Conservation (phyloP, 2,329 filamentous ascomycete species). For the Fusarium denticulatum region DNA sequence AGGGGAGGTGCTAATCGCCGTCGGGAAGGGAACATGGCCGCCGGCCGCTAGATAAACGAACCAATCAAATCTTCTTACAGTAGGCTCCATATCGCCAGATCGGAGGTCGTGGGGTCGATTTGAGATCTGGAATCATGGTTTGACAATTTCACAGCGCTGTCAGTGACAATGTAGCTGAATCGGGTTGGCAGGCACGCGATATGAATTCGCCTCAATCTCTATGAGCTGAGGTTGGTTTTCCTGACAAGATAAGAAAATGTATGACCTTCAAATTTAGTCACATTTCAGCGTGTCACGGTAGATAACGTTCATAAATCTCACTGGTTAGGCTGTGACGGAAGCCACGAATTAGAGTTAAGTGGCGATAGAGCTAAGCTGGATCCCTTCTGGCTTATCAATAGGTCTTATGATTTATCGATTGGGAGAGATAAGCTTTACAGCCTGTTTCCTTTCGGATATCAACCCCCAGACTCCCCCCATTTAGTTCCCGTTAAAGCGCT, state of each 20-base stretch:
- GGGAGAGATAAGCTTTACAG: not conserved
- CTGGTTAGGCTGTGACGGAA: not conserved
- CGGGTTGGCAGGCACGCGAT: not conserved
- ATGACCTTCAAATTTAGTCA: not conserved
- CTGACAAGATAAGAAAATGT: not conserved
- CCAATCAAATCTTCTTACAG: not conserved
- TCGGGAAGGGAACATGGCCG: not conserved
- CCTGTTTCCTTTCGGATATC: not conserved
- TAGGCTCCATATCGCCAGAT: not conserved
- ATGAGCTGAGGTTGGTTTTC: not conserved
- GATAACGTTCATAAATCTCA: slow-evolving; percentile 1
- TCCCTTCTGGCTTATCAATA: not conserved
- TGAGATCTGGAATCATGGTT: not conserved
- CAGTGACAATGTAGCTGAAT: not conserved
- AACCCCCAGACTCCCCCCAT: not conserved
- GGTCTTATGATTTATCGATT: not conserved
- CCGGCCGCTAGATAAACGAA: not conserved
- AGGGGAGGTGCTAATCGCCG: not conserved
- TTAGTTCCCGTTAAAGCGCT: not conserved
- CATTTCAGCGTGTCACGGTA: not conserved
- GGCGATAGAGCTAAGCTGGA: not conserved
- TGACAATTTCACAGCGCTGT: too few species aligned
- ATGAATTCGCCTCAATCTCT: too few species aligned
- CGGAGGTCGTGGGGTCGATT: not conserved
- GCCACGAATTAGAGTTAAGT: not conserved